Base-by-base conservation (phyloP, 2,329 filamentous ascomycete genomes). In the Didymella pinodella region DNA sequence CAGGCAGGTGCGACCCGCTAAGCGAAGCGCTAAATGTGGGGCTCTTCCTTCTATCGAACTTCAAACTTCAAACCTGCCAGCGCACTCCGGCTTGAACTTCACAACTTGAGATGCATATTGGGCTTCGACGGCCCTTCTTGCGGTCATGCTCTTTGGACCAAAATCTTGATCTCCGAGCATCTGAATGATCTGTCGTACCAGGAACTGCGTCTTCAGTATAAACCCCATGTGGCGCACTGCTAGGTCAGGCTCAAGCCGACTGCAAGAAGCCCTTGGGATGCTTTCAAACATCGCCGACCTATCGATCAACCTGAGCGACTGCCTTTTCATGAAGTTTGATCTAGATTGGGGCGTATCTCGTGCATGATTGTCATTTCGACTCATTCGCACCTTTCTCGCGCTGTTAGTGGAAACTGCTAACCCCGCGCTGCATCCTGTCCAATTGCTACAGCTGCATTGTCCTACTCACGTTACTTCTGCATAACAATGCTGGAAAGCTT, bases 1-100 rank as follows among this genome's bases (percentile, higher is more conserved):
- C 55, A 50, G 41, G 50, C 56, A 53, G 56, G 56, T 59, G 56
- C 46, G 56, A 50, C 54, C 10, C 18, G 46, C 56, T 59, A 59
- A 32, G 31, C 31, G 31, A 32, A 14, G 31, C 31, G 31, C 31
- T 32, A 32, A 32, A 32, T 32, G 31, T 32, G 31, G 31, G 31
- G 31, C 31, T 32, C 4, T 11, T 32, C 31, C 8, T 14, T 14
- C 38, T 31, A 25, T 41, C 38, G 44, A 47, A 48, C 55, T 7
- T 26, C 31, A 14, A 36, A 36, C 32, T 16, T n/a, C 11, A 6
- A n/a, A 16, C 32, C 18, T 22, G 22, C 2, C 22, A 22, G 32
- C 14, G 16, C 6, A 36, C 32, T 36, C 7, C 32, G 16, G n/a
- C 31, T 32, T 14, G 31, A 32, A 32, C 12, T 32, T 32, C 31